These are phyloP conservation scores for Sporothrix brunneoviolacea DNA, from an alignment of 2,329 filamentous ascomycete genomes.

Conservation along the genomic window DNA sequence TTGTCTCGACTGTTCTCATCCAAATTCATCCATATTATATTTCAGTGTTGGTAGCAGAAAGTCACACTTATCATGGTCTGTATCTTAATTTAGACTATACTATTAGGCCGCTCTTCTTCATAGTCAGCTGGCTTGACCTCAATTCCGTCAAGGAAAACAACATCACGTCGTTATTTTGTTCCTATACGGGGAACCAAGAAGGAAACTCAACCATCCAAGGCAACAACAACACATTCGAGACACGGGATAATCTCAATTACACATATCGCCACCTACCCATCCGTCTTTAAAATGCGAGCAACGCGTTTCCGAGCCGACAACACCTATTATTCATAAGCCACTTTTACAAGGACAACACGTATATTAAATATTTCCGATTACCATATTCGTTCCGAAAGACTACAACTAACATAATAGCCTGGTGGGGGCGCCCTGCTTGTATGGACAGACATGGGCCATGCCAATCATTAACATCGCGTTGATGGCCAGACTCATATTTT, in stretches of 20 bases:
- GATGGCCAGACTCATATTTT: not conserved
- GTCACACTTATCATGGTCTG: too few relatives aligned
- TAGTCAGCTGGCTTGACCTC: constrained; percentile 25
- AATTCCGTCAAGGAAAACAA: constrained; percentile 25
- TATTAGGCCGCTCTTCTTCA: not conserved
- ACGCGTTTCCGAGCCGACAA: constrained; percentile 19
- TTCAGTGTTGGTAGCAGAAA: constrained; percentile 20
- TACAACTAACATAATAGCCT: constrained; percentile 5
- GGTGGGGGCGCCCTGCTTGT: constrained; percentile 15
- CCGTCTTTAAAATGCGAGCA: constrained; percentile 22
- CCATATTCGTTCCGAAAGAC: too few relatives aligned
- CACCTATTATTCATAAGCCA: constrained; percentile 23
- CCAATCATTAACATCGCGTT: constrained; percentile 8
- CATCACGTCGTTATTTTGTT: constrained; percentile 20
- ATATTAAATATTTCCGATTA: not conserved
- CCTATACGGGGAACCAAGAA: constrained; percentile 22
- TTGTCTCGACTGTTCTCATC: constrained; percentile 19
- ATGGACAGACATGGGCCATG: constrained; percentile 14
- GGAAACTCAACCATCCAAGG: constrained; percentile 15
- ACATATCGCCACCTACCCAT: constrained; percentile 2
- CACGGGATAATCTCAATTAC: constrained; percentile 6
- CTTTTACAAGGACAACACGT: constrained; percentile 23
- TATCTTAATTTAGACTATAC: too few relatives aligned
- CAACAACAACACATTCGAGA: constrained; percentile 15
- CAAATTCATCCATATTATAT: constrained; percentile 15